A percentile compares a stretch with the other conserved stretches of the same genome.
Evolutionary conservation across 495 filamentous ascomycete species (phyloP).

Genomic region (Neurospora cerealis): DNA sequence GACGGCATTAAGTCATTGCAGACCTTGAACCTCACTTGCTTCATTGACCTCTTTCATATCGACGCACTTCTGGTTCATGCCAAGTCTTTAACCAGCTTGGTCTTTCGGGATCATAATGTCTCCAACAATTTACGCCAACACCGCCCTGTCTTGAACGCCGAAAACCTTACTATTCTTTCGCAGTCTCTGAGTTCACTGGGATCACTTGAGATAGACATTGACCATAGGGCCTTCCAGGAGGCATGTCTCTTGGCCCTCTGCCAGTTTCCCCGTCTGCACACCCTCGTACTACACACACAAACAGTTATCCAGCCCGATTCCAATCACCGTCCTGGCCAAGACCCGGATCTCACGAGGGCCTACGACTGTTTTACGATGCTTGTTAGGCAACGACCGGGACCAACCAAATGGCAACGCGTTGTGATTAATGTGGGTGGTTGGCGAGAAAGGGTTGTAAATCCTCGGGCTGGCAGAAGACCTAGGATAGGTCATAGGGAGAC

Average conservation of each 20-base stretch:
- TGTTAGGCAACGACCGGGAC: background rate
- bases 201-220: background rate
- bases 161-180: background rate
- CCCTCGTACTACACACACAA: background rate
- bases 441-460: background rate
- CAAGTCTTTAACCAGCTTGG: background rate
- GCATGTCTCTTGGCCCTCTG: background rate
- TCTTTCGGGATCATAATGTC: background rate
- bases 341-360: background rate
- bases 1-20: constrained; percentile 8
- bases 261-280: background rate
- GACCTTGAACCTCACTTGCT: background rate
- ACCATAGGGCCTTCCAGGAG: background rate
- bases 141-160: background rate
- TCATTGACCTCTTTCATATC: background rate
- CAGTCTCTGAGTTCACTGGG: background rate
- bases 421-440: background rate
- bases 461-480: background rate
- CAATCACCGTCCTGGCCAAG: background rate
- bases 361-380: background rate
- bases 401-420: background rate
- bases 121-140: background rate
- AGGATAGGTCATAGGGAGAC: background rate
- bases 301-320: background rate
- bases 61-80: constrained; percentile 1